Evolutionary conservation across 176 grass and related monocot genomes (phyloP).

Genomic region (Paspalum vaginatum): DNA sequence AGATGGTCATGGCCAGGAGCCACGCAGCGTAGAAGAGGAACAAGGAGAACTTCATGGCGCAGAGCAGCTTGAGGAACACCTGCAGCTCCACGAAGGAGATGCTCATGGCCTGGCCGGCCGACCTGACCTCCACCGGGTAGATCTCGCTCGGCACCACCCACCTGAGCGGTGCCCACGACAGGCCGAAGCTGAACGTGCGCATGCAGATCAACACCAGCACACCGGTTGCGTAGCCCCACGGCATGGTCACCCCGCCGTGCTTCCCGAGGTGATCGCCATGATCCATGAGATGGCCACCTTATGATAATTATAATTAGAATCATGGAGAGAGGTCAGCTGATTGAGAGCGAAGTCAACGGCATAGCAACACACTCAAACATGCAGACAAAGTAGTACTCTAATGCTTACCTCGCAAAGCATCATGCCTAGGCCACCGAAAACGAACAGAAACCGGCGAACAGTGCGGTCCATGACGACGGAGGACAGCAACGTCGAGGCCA

Average conservation of each 20-base stretch:
- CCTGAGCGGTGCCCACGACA: constrained; percentile 63
- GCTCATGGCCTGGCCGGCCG: constrained; percentile 54
- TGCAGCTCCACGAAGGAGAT: constrained; percentile 14
- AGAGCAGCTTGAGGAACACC: constrained; percentile 41
- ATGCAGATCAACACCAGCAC: constrained; percentile 48
- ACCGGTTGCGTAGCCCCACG: constrained; percentile 30
- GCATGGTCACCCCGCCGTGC: constrained; percentile 17
- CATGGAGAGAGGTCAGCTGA: neutral
- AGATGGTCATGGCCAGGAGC: constrained; percentile 57
- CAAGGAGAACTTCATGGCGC: constrained; percentile 36
- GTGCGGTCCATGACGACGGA: constrained; percentile 44
- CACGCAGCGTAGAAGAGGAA: constrained; percentile 70
- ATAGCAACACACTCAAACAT: too few species aligned
- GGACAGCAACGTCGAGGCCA: constrained; percentile 33
- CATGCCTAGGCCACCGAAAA: constrained; percentile 52
- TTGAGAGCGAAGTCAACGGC: neutral
- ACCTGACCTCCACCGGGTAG: constrained; percentile 62
- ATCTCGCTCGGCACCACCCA: constrained; percentile 65
- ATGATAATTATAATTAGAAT: neutral
- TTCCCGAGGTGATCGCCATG: constrained; percentile 39
- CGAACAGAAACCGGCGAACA: constrained; percentile 56
- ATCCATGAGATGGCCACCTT: constrained; percentile 62
- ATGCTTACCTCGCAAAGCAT: constrained; percentile 52
- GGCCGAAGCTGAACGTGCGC: constrained; percentile 51
- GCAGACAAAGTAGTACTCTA: too few species aligned